A percentile compares a stretch with the other conserved stretches of the same genome.
These are phyloP conservation scores for Rhododendron ovatum DNA, from an alignment of 148 eudicot genomes.

Conservation along the genomic window DNA sequence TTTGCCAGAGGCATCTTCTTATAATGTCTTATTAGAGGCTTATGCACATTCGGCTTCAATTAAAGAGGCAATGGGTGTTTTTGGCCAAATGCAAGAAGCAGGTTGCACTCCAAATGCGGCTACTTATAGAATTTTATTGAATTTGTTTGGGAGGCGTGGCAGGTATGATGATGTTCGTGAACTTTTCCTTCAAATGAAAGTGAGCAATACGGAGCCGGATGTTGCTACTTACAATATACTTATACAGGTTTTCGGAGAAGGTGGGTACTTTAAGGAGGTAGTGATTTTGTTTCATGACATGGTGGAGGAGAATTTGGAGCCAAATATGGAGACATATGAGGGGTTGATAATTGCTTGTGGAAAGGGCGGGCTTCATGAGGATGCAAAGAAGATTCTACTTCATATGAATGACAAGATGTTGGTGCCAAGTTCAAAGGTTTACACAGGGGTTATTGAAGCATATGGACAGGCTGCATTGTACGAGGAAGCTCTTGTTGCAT, in stretches of 20 bases:
- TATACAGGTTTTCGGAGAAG: conserved; percentile 86
- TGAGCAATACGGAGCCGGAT: conserved; percentile 88
- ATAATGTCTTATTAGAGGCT: conserved; percentile 87
- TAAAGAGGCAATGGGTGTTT: conserved; percentile 81
- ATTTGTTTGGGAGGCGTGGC: conserved; percentile 76
- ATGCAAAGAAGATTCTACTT: conserved; percentile 62
- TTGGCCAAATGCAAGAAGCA: conserved; percentile 90
- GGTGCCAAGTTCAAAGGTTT: conserved; percentile 82
- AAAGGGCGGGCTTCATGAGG: conserved; percentile 85
- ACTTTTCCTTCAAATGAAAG: conserved; percentile 96
- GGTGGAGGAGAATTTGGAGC: conserved; percentile 88
- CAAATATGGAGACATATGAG: conserved; percentile 96
- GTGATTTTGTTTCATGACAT: conserved; percentile 92
- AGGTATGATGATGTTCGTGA: conserved; percentile 91
- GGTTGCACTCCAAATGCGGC: conserved; percentile 77
- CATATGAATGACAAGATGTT: conserved; percentile 66
- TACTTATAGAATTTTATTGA: conserved; percentile 80
- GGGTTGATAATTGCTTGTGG: conserved; percentile 89
- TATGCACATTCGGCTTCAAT: conserved; percentile 68
- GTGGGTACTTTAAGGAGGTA: conserved; percentile 96
- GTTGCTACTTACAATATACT: conserved; percentile 85
- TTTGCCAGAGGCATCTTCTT: conserved; percentile 74
- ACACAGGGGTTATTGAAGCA: conserved; percentile 85
- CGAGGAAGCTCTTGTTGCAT: conserved; percentile 90
- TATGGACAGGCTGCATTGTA: conserved; percentile 88